A percentile compares a stretch with the other conserved stretches of the same genome.
phyloP scores from a whole-genome alignment of 768 basidiomycete species.

The Phylloporus sp. region DNA sequence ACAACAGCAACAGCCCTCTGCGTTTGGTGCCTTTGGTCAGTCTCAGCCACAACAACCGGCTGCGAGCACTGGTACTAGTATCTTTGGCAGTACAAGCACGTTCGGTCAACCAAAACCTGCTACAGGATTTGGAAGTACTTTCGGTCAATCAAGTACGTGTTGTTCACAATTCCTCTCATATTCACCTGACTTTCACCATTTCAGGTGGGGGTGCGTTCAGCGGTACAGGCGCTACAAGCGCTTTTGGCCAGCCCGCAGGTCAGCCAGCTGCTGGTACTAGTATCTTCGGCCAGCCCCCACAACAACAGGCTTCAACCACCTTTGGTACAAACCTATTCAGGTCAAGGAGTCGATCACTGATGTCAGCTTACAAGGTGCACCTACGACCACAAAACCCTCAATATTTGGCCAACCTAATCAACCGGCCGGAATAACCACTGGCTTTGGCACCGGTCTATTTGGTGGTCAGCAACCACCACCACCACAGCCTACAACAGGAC shows the following conservation, averaged over 20 bases:
- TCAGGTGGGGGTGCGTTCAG: conserved; percentile 23
- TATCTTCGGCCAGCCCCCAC: conserved; percentile 38
- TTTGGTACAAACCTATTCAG: conserved; percentile 38
- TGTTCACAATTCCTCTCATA: background rate
- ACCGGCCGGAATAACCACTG: conserved; percentile 32
- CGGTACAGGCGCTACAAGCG: conserved; percentile 13
- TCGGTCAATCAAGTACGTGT: conserved; percentile 24
- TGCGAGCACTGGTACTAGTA: conserved; percentile 26
- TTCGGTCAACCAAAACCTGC: conserved; percentile 33
- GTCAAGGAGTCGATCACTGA: background rate
- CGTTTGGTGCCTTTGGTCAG: conserved; percentile 55
- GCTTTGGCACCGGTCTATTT: conserved; percentile 33
- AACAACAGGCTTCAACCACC: conserved; percentile 31
- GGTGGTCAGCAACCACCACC: conserved; percentile 29
- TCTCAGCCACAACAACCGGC: conserved; percentile 34
- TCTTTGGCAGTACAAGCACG: conserved; percentile 32
- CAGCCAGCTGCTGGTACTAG: conserved; percentile 21
- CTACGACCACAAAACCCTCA: conserved; percentile 39
- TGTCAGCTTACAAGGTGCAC: conserved; percentile 23
- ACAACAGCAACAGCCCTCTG: conserved; percentile 33
- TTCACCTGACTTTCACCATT: conserved; percentile 2
- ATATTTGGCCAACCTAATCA: conserved; percentile 49
- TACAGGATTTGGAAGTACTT: conserved; percentile 26
- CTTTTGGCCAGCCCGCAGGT: conserved; percentile 28
- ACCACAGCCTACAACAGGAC: conserved; percentile 21